Conservation (phyloP, 2,329 filamentous ascomycete genomes). For the Ophiostoma sp. region DNA sequence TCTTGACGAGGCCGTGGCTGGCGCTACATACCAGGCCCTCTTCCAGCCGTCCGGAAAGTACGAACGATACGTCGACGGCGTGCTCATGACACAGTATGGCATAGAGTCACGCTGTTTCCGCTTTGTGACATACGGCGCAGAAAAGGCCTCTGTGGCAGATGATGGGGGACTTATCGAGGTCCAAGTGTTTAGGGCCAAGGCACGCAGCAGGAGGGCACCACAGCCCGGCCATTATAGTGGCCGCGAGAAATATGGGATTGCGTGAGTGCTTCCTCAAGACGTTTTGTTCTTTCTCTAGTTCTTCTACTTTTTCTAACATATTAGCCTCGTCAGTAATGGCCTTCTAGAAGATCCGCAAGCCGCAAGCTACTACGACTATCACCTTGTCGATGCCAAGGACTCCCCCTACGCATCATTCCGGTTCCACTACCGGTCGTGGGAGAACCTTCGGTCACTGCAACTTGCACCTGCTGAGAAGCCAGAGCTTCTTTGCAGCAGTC, state of each 20-base stretch:
- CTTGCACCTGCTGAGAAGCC: constrained; percentile 37
- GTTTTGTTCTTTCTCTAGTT: too few relatives aligned
- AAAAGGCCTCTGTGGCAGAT: constrained; percentile 41
- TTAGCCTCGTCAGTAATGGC: constrained; percentile 49
- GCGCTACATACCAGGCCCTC: constrained; percentile 36
- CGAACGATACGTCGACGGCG: constrained; percentile 36
- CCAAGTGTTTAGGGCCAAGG: constrained; percentile 47
- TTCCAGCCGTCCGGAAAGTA: constrained; percentile 43
- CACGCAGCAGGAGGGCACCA: constrained; percentile 40
- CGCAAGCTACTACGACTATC: constrained; percentile 48
- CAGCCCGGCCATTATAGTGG: constrained; percentile 41
- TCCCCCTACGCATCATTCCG: constrained; percentile 49
- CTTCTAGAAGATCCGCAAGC: constrained; percentile 48
- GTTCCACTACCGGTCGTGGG: constrained; percentile 53
- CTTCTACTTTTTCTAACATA: constrained; percentile 24
- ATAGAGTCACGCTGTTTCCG: constrained; percentile 48
- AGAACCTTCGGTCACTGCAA: constrained; percentile 44
- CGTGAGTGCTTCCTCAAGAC: too few relatives aligned
- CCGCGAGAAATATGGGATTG: constrained; percentile 44
- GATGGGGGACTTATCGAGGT: constrained; percentile 54
- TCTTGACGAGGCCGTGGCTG: constrained; percentile 38
- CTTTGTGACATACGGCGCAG: constrained; percentile 39
- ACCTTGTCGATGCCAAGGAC: constrained; percentile 46
- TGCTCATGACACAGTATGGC: constrained; percentile 35
- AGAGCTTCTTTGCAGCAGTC: not conserved